These are phyloP conservation scores for Teunomyces lycoperdinae DNA, from an alignment of 805 yeast genomes.

Conservation along the genomic window DNA sequence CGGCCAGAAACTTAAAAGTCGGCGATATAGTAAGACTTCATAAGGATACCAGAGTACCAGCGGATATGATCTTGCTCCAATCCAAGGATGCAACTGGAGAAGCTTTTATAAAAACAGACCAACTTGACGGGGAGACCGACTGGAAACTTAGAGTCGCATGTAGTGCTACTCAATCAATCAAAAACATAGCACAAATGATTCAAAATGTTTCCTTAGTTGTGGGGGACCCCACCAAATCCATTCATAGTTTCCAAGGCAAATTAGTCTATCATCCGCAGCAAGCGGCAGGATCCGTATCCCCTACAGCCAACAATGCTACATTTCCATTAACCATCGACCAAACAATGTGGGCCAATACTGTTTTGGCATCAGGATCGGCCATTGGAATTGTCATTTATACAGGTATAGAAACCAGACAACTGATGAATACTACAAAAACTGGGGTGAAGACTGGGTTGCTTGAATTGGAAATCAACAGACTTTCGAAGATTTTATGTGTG, in stretches of 20 bases:
- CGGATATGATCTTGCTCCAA: conserved; percentile 83
- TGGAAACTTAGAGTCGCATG: conserved; percentile 91
- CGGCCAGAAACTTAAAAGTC: conserved; percentile 66
- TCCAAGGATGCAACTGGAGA: conserved; percentile 78
- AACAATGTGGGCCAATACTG: conserved; percentile 98
- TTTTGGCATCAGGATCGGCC: conserved; percentile 89
- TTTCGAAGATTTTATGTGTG: conserved; percentile 84
- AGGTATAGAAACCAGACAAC: conserved; percentile 91
- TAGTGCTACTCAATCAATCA: conserved; percentile 61
- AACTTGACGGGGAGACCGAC: conserved; percentile 97
- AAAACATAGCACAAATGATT: conserved; percentile 47
- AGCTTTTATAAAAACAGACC: conserved; percentile 93
- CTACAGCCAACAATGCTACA: conserved; percentile 38
- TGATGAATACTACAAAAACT: conserved; percentile 84
- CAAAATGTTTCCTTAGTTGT: conserved; percentile 57
- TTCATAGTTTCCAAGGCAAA: conserved; percentile 78
- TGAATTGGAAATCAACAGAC: conserved; percentile 84
- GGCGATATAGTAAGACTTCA: conserved; percentile 81
- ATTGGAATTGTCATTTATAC: conserved; percentile 87
- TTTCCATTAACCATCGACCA: conserved; percentile 80
- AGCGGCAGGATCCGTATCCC: conserved; percentile 16
- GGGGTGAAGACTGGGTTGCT: conserved; percentile 87
- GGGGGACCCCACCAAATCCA: conserved; percentile 79
- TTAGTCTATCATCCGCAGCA: conserved; percentile 47
- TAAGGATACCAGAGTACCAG: conserved; percentile 87